Base-by-base conservation (phyloP, 352 stramenopile genomes). In the Globisporangium orthogonon region DNA sequence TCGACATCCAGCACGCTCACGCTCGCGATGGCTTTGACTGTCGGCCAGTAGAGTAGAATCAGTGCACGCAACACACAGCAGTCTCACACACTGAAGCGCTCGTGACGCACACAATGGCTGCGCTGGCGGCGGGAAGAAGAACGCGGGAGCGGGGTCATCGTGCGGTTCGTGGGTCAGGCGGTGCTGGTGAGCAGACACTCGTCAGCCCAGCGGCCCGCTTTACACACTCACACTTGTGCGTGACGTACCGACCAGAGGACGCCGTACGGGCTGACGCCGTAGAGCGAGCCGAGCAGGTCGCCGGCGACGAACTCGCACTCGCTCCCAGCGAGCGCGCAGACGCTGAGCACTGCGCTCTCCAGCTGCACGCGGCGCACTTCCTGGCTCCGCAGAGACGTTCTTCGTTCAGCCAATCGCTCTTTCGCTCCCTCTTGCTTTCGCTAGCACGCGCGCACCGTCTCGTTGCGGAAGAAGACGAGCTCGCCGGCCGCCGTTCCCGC, bases 241-340 rank as follows among this genome's bases (percentile, higher is more conserved):
- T 29, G 4, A 44, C 18, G 33, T 41, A 79, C 74, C 68, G 83
- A 81, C 74, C 76, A 85, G 9, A 73, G 50, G 18, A 87, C 60
- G 37, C 83, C 71, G 61, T 82, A 74, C 56, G 69, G 74, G 44
- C 71, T 82, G 35, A 83, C 62, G 14, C 72, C 67, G 55, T 85
- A 87, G 29, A 87, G 51, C 40, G 69, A 66, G 17, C 74, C 76
- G 5, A 68, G 56, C 31, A 60, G 37, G 52, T 87, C 76, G 30
- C 68, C 74, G 2, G 66, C 73, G 37, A 85, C 48, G 45, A 85
- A 85, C 51, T 70, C 61, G n/a, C 60, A 62, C 40, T 62, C 56
- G 11, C 33, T 37, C n/a, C 63, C 54, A 3, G 43, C 43, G 44
- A 74, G 61, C 9, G 50, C 50, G 56, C 62, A 65, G 54, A 86